These are phyloP conservation scores for Cicer bijugum DNA, from an alignment of 306 rosid species.

Conservation along the genomic window DNA sequence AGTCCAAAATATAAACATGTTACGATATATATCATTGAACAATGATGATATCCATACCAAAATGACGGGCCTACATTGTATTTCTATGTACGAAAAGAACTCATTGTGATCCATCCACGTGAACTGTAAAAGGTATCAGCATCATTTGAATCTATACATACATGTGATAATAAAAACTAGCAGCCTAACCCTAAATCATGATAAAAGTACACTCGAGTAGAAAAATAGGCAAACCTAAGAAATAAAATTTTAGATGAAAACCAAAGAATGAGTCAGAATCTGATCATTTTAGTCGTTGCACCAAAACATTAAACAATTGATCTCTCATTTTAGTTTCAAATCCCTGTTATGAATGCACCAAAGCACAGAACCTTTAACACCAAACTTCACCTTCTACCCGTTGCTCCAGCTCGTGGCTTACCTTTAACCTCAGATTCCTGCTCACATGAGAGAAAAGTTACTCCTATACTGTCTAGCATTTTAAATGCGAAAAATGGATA, in stretches of 20 bases:
- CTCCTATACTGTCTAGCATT: conserved; percentile 15
- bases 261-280: conserved; percentile 2
- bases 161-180: conserved; percentile 19
- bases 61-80: background rate
- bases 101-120: conserved; percentile 9
- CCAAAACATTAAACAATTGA: conserved; percentile 16
- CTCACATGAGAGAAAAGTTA: conserved; percentile 28
- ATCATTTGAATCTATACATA: conserved; percentile 18
- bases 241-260: background rate
- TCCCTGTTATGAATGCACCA: conserved; percentile 16
- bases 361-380: background rate
- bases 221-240: conserved; percentile 6
- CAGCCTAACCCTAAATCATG: conserved; percentile 15
- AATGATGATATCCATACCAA: background rate
- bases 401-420: conserved; percentile 50
- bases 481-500: background rate
- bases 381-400: conserved; percentile 51
- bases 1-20: background rate
- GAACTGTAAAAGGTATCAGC: conserved; percentile 15
- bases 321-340: conserved; percentile 20
- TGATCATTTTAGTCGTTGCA: conserved; percentile 16
- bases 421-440: conserved; percentile 59
- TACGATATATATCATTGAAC: background rate
- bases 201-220: background rate
- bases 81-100: background rate